Percentiles rank a stretch among this genome's conserved stretches.
These are phyloP conservation scores for Symbiodinium natans DNA, from an alignment of 73 alveolate genomes.

Conservation along the genomic window DNA sequence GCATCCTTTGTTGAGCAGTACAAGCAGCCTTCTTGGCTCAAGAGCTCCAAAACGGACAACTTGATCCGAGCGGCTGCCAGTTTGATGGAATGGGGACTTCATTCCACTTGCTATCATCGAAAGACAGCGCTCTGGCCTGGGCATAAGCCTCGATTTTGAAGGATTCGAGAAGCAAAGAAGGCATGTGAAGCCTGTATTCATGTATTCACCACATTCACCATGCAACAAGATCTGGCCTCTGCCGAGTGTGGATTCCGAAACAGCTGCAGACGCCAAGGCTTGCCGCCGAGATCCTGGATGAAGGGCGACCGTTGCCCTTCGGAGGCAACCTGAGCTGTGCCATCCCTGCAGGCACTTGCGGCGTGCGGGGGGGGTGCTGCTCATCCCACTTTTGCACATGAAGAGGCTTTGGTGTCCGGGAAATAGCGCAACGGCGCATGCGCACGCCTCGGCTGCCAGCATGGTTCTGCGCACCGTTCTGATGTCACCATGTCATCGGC, in stretches of 20 bases:
- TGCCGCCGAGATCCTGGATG: slow-evolving; percentile 28
- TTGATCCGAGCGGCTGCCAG: slow-evolving; percentile 52
- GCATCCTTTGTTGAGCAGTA: slow-evolving; percentile 31
- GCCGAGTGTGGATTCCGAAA: slow-evolving; percentile 47
- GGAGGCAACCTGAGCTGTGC: slow-evolving; percentile 8
- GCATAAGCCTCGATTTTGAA: not conserved
- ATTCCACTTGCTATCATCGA: slow-evolving; percentile 58
- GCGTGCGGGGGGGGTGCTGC: not conserved
- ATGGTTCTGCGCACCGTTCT: not conserved
- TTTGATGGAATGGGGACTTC: slow-evolving; percentile 84
- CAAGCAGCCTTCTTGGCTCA: no score
- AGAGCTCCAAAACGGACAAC: not conserved
- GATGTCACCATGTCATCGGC: not conserved
- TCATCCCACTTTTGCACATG: not conserved
- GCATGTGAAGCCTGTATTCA: not conserved
- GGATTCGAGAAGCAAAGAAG: not conserved
- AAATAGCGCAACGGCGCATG: slow-evolving; percentile 55
- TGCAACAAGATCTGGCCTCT: not conserved
- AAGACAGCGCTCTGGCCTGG: not conserved
- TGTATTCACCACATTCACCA: not conserved
- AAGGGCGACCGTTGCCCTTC: not conserved
- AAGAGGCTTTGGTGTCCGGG: slow-evolving; percentile 29
- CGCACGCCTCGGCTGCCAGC: slow-evolving; percentile 11
- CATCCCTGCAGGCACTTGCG: not conserved
- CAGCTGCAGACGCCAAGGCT: slow-evolving; percentile 53